Conservation (phyloP, 768 basidiomycete genomes). For the Royoungia palumana region DNA sequence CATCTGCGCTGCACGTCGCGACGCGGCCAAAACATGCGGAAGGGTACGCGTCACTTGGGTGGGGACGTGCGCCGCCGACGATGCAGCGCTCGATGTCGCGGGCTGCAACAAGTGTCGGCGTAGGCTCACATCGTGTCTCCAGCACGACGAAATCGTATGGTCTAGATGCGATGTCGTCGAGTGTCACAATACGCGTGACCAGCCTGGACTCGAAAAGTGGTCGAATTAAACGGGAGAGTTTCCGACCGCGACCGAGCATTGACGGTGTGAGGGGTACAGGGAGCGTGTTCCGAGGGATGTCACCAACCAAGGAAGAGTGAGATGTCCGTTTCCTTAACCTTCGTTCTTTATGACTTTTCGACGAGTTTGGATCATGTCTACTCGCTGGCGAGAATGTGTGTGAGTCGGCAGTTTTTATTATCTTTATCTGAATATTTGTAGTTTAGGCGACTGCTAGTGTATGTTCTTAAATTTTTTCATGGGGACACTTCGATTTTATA, state of each 20-base stretch:
- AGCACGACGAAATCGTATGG: conserved; percentile 16
- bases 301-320: conserved; percentile 28
- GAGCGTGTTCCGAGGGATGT: conserved; percentile 21
- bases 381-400: conserved; percentile 22
- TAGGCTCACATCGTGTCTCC: conserved; percentile 7
- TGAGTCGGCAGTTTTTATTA: conserved; percentile 12
- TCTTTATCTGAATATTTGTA: conserved; percentile 24
- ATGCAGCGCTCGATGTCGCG: conserved; percentile 28
- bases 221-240: conserved; percentile 68
- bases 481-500: no score
- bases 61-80: conserved; percentile 36
- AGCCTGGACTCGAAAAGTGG: conserved; percentile 45
- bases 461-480: no score
- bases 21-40: conserved; percentile 27
- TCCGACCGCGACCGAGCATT: conserved; percentile 75
- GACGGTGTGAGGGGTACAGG: conserved; percentile 37
- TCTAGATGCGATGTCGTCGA: conserved; percentile 7
- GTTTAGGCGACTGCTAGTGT: not conserved
- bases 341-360: conserved; percentile 1
- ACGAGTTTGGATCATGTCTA: not conserved
- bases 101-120: conserved; percentile 10
- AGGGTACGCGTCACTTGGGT: conserved; percentile 28
- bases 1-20: conserved; percentile 14
- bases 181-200: conserved; percentile 7
- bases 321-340: not conserved